Evolutionary conservation across 2,329 filamentous ascomycete genomes (phyloP), one percentile per base, ranked within the genome.

Genomic region (Penicillium sp.): DNA sequence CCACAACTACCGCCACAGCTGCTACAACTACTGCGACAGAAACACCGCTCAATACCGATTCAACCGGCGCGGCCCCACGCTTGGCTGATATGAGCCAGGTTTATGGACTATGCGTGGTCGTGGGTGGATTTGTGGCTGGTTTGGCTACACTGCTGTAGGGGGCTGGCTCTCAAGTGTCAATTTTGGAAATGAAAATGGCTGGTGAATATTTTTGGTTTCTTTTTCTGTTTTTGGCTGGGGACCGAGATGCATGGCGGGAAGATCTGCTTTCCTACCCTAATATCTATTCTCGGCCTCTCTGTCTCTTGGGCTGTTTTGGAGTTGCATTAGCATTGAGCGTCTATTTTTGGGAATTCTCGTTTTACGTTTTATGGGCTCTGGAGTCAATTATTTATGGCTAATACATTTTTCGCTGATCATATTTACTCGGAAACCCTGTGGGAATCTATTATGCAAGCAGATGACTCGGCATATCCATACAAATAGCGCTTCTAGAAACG

Each of bases 71-170:
- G 58, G 65, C 34, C 66, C 73, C 22, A 62, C 77, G 53, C 73
- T 21, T 44, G 10, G 22, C 80, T 65, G 75, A 83, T 52, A 71
- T 83, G 24, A 81, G 81, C 16, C 78, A 80, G 52, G 76, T 80
- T 27, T 86, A 85, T 63, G 82, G 84, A 34, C 69, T 85, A 14
- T 76, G 79, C 45, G 71, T 82, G 11, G 68, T 88, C 6, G 73
- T 82, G 40, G 78, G 78, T 48, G 79, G 79, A 31, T 73, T 87
- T 50, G 78, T 85, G 58, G 79, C 80, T 40, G 85, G 83, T 14
- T 85, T 87, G 63, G 78, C 83, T 42, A 57, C 77, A 54, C 61
- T 83, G 56, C 72, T 84, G 54, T 84, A 71, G 74, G 24, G 52
- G n/a, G 24, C 7, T n/a, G 10, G 21, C 13, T 5, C 5, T 24